Evolutionary conservation across 2,329 filamentous ascomycete species (phyloP).

Genomic region (Colletotrichum echinochloae): DNA sequence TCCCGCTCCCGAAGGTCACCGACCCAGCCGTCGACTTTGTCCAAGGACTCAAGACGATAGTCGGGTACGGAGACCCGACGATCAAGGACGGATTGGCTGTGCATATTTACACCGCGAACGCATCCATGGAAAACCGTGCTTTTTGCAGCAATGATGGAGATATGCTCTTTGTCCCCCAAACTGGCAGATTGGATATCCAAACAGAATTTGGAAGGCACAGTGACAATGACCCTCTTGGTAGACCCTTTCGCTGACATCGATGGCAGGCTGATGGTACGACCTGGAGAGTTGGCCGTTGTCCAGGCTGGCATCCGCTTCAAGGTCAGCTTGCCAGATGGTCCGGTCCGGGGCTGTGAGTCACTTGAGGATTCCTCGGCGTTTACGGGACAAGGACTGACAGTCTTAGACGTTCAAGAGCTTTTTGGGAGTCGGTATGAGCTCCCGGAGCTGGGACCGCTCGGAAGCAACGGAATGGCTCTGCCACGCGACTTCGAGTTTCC

Average conservation of each 20-base stretch:
- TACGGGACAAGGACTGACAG: slow-evolving; percentile 18
- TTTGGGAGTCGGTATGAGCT: slow-evolving; percentile 73
- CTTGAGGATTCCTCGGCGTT: neutral
- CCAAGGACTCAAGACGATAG: slow-evolving; percentile 61
- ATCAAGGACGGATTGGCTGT: slow-evolving; percentile 61
- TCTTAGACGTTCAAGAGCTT: slow-evolving; percentile 68
- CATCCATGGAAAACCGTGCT: slow-evolving; percentile 57
- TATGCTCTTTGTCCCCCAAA: slow-evolving; percentile 72
- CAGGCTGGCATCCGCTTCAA: slow-evolving; percentile 73
- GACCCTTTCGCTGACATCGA: slow-evolving; percentile 17
- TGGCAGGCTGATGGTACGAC: slow-evolving; percentile 61
- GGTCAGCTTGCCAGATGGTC: slow-evolving; percentile 65
- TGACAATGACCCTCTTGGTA: slow-evolving; percentile 36
- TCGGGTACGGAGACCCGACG: slow-evolving; percentile 63
- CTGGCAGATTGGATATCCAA: slow-evolving; percentile 72
- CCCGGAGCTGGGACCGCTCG: slow-evolving; percentile 74
- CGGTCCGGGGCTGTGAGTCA: slow-evolving; percentile 64
- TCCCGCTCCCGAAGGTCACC: slow-evolving; percentile 42
- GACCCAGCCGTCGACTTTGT: slow-evolving; percentile 55
- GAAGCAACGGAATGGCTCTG: slow-evolving; percentile 73
- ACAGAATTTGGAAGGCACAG: slow-evolving; percentile 70
- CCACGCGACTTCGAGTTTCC: slow-evolving; percentile 73
- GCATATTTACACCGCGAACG: slow-evolving; percentile 61
- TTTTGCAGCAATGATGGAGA: slow-evolving; percentile 72
- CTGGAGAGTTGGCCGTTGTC: slow-evolving; percentile 74